Conservation (phyloP, 2,329 filamentous ascomycete genomes). For the Talaromyces sp. region DNA sequence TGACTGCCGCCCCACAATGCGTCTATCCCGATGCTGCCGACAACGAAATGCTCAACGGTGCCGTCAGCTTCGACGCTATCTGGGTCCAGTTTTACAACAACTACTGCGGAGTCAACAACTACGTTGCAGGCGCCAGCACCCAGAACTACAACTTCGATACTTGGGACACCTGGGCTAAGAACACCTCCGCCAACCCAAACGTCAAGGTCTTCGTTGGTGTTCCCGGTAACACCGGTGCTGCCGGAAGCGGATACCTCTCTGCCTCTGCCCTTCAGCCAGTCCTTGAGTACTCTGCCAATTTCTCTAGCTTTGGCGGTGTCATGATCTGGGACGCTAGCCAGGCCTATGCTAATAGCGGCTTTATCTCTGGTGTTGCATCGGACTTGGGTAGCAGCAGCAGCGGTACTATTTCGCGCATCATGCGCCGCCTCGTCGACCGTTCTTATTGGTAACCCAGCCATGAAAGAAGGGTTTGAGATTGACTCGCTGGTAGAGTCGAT, state of each 20-base stretch:
- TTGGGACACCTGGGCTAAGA: constrained; percentile 66
- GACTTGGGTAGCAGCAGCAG: constrained; percentile 12
- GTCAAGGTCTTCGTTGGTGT: constrained; percentile 63
- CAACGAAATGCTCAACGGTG: constrained; percentile 54
- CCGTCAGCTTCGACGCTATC: constrained; percentile 58
- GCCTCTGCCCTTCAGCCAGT: constrained; percentile 49
- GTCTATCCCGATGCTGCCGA: constrained; percentile 62
- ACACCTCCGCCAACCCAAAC: constrained; percentile 54
- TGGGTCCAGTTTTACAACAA: constrained; percentile 70
- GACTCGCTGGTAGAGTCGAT: constrained; percentile 14
- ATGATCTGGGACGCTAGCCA: constrained; percentile 70
- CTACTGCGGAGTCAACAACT: constrained; percentile 59
- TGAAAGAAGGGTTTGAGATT: neutral
- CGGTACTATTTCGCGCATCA: constrained; percentile 16
- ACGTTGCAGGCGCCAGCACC: constrained; percentile 39
- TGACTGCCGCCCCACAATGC: constrained; percentile 68
- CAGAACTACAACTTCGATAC: constrained; percentile 61
- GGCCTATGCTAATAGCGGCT: constrained; percentile 57
- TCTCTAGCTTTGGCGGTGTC: constrained; percentile 61
- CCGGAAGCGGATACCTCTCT: constrained; percentile 56
- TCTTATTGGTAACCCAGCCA: constrained; percentile 11
- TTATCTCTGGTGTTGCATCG: constrained; percentile 46
- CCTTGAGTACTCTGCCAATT: constrained; percentile 54
- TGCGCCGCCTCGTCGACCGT: constrained; percentile 9
- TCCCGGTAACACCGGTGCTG: constrained; percentile 53